Percentiles rank a stretch among this genome's conserved stretches.
These are phyloP conservation scores for Argentina anserina DNA, from an alignment of 306 rosid species.

Conservation along the genomic window DNA sequence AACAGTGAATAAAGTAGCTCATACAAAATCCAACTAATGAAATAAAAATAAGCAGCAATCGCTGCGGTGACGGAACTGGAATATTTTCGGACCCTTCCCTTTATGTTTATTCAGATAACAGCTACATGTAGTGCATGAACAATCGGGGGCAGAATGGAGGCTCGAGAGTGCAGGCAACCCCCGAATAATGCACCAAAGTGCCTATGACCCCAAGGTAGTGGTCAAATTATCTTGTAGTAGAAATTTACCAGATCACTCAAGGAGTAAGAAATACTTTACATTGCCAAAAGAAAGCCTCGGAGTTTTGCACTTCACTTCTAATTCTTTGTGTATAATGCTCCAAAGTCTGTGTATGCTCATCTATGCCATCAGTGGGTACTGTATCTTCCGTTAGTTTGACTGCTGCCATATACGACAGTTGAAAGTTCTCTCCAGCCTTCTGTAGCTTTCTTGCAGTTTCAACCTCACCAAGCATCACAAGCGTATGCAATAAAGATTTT, in stretches of 20 bases:
- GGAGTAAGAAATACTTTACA: conserved; percentile 46
- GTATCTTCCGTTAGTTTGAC: conserved; percentile 79
- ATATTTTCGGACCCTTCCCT: not conserved
- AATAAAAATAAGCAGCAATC: not conserved
- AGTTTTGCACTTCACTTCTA: conserved; percentile 48
- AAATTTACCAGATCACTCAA: conserved; percentile 7
- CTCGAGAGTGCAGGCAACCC: not conserved
- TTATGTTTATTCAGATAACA: not conserved
- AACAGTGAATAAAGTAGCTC: not conserved
- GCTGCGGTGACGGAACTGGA: not conserved
- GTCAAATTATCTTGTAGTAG: not conserved
- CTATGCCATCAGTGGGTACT: conserved; percentile 47
- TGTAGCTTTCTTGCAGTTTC: conserved; percentile 83
- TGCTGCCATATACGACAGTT: conserved; percentile 78
- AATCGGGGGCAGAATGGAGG: not conserved
- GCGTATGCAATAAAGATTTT: conserved; percentile 67
- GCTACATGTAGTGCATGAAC: not conserved
- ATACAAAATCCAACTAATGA: not conserved
- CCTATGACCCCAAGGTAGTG: not conserved
- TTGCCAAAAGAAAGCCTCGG: conserved; percentile 79
- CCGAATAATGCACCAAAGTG: not conserved
- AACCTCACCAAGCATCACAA: conserved; percentile 75
- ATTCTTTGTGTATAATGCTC: conserved; percentile 57
- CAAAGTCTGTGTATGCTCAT: conserved; percentile 65
- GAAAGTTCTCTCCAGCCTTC: conserved; percentile 70